phyloP scores from a whole-genome alignment of 805 yeast species.

The Wickerhamiella sorbophila region DNA sequence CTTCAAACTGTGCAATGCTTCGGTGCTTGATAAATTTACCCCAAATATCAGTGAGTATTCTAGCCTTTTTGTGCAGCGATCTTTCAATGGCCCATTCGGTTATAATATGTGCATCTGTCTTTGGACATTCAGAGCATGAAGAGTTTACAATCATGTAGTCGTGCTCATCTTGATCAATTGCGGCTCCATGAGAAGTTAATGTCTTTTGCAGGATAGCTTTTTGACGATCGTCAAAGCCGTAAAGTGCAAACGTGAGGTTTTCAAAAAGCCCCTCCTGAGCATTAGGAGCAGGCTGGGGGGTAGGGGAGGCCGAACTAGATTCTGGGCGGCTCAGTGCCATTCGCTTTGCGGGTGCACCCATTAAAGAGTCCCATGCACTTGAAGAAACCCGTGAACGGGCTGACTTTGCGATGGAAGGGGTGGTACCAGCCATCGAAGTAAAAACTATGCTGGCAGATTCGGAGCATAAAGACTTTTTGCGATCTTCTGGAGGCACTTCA shows the following conservation, averaged over 20 bases:
- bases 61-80: slow-evolving; percentile 40
- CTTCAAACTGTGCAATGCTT: slow-evolving; percentile 19
- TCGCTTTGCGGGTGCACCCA: not conserved
- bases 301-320: not conserved
- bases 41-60: slow-evolving; percentile 45
- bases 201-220: slow-evolving; percentile 28
- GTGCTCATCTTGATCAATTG: slow-evolving; percentile 10
- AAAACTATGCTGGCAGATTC: not conserved
- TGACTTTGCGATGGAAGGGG: not conserved
- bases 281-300: not conserved
- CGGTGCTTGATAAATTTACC: slow-evolving; percentile 27
- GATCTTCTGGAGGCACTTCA: slow-evolving; percentile 18
- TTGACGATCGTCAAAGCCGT: slow-evolving; percentile 32
- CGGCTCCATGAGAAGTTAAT: slow-evolving; percentile 35
- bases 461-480: slow-evolving; percentile 19
- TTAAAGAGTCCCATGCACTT: not conserved
- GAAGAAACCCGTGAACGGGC: not conserved
- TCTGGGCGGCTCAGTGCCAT: not conserved
- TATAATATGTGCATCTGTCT: slow-evolving; percentile 26
- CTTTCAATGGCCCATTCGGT: slow-evolving; percentile 80
- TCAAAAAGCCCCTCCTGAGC: slow-evolving; percentile 25
- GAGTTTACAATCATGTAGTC: slow-evolving; percentile 20
- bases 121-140: slow-evolving; percentile 16
- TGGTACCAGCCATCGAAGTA: not conserved
- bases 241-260: slow-evolving; percentile 30